Percentiles rank a stretch among this genome's conserved stretches.
Evolutionary conservation across 768 basidiomycete genomes (phyloP).

Genomic region (Sarcomyxa edulis): DNA sequence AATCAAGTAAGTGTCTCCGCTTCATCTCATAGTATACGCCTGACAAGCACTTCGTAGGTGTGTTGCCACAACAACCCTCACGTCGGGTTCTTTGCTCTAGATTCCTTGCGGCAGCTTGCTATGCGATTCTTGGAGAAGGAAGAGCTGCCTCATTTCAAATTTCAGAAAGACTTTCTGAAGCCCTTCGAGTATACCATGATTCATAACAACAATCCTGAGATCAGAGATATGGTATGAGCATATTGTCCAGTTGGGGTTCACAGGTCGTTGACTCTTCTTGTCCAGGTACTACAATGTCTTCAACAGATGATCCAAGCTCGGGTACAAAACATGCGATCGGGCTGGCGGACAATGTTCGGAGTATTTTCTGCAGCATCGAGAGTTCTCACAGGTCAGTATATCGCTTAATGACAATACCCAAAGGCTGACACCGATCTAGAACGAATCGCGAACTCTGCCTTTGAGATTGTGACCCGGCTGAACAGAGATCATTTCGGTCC

Average conservation of each 20-base stretch:
- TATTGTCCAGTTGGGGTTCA: neutral
- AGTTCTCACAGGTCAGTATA: conserved; percentile 69
- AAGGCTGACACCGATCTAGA: conserved; percentile 40
- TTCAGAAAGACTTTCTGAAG: conserved; percentile 98
- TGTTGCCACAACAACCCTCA: conserved; percentile 98
- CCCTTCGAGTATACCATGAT: conserved; percentile 98
- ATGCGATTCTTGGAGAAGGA: conserved; percentile 99
- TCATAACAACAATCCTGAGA: conserved; percentile 92
- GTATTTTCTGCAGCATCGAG: conserved; percentile 97
- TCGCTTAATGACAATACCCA: neutral
- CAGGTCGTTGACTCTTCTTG: conserved; percentile 1
- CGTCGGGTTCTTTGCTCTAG: conserved; percentile 94
- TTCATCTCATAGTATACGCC: neutral
- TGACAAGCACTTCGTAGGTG: conserved; percentile 48
- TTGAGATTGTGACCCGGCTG: conserved; percentile 89
- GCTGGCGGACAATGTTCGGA: conserved; percentile 99
- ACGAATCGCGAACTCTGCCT: conserved; percentile 87
- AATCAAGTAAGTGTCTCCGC: conserved; percentile 66
- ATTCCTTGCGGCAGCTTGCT: conserved; percentile 92
- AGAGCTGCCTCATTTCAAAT: conserved; percentile 96
- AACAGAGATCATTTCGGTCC: conserved; percentile 87
- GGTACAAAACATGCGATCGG: conserved; percentile 92
- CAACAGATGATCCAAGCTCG: conserved; percentile 98
- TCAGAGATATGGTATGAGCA: conserved; percentile 82
- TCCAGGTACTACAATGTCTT: conserved; percentile 90